Percentiles rank a stretch among this genome's conserved stretches.
phyloP scores from a whole-genome alignment of 139 green algal species.

The Auxenochlorella pyrenoidosa region DNA sequence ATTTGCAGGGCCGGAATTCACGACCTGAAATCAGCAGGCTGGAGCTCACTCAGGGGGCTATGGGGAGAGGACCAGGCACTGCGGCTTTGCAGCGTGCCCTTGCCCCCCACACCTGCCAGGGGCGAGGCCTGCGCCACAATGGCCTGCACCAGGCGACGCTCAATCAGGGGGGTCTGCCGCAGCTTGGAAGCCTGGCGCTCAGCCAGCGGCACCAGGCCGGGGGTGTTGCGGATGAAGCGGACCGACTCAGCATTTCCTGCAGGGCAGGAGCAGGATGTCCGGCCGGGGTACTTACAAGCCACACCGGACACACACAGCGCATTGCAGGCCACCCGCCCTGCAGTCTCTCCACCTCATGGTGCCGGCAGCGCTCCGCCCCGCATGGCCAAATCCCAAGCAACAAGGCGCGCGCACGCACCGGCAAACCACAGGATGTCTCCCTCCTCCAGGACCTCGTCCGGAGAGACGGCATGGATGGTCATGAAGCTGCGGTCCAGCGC shows the following conservation, averaged over 20 bases:
- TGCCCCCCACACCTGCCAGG: conserved; percentile 43
- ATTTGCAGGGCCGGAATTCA: too few species aligned
- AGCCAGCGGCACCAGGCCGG: conserved; percentile 59
- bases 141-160: conserved; percentile 66
- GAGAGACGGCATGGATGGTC: conserved; percentile 55
- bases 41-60: too few species aligned
- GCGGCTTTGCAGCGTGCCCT: too few species aligned
- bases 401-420: conserved; percentile 49
- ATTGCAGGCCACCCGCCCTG: too few species aligned
- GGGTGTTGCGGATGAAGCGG: conserved; percentile 66
- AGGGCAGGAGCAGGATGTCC: too few species aligned
- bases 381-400: background rate
- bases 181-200: conserved; percentile 55
- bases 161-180: background rate
- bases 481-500: conserved; percentile 55
- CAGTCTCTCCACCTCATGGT: background rate
- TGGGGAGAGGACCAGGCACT: too few species aligned
- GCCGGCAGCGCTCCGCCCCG: too few species aligned
- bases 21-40: too few species aligned
- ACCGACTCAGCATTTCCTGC: conserved; percentile 51
- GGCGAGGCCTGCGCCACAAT: conserved; percentile 59
- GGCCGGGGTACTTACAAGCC: too few species aligned
- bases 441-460: conserved; percentile 56
- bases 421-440: conserved; percentile 87
- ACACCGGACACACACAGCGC: too few species aligned